Percentiles rank a stretch among this genome's conserved stretches.
phyloP scores from a whole-genome alignment of 805 yeast genomes.

The Candida oleophila region DNA sequence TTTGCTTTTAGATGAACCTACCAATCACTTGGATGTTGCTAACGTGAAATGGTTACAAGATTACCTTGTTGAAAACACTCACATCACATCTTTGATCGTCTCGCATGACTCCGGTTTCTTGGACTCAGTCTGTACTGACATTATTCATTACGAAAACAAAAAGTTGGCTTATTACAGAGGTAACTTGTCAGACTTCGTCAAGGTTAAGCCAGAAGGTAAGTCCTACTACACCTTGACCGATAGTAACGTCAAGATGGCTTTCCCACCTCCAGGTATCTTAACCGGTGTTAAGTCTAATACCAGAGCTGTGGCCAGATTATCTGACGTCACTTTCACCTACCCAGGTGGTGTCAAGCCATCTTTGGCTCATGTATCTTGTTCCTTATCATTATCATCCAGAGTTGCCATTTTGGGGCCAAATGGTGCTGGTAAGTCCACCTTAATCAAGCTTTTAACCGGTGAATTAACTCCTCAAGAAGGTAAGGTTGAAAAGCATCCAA shows the following conservation, averaged over 20 bases:
- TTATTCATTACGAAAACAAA: constrained; percentile 93
- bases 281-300: constrained; percentile 97
- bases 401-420: constrained; percentile 96
- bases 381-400: constrained; percentile 93
- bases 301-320: constrained; percentile 87
- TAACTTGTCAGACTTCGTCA: constrained; percentile 87
- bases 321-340: constrained; percentile 81
- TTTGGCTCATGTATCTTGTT: constrained; percentile 73
- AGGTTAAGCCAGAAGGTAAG: constrained; percentile 92
- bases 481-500: constrained; percentile 95
- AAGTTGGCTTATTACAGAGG: constrained; percentile 95
- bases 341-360: constrained; percentile 91
- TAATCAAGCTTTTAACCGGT: constrained; percentile 89
- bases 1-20: constrained; percentile 93
- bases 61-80: constrained; percentile 75
- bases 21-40: constrained; percentile 93
- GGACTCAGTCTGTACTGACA: constrained; percentile 94
- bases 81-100: constrained; percentile 91
- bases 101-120: constrained; percentile 97
- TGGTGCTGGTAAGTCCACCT: constrained; percentile 98
- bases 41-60: constrained; percentile 94
- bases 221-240: constrained; percentile 93
- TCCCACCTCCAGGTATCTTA: constrained; percentile 97
- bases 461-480: constrained; percentile 86
- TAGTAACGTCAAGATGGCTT: constrained; percentile 90